Evolutionary conservation across 2,329 filamentous ascomycete genomes (phyloP).

Genomic region (Ascocoryne sarcoides): DNA sequence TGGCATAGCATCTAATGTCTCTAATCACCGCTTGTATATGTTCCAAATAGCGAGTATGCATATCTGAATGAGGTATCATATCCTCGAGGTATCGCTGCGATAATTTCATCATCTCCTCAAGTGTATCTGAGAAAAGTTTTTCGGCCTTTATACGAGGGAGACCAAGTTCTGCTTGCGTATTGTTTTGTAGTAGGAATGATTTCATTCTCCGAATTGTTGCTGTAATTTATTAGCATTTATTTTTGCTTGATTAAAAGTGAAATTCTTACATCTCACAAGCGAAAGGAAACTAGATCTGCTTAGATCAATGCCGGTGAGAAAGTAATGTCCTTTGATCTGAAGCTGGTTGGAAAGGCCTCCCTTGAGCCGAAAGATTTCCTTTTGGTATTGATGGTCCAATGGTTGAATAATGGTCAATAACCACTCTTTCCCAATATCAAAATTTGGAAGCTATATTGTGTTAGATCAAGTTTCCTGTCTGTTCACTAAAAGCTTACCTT

Average conservation of each 20-base stretch:
- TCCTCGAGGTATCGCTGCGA: slow-evolving; percentile 21
- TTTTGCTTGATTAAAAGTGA: background rate
- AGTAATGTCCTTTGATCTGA: slow-evolving; percentile 8
- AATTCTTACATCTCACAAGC: slow-evolving; percentile 8
- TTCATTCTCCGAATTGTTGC: slow-evolving; percentile 14
- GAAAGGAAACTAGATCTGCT: slow-evolving; percentile 1
- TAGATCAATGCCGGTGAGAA: slow-evolving; percentile 4
- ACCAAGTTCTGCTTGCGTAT: slow-evolving; percentile 6
- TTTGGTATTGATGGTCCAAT: slow-evolving; percentile 1
- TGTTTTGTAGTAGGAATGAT: slow-evolving; percentile 7
- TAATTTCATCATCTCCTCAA: slow-evolving; percentile 19
- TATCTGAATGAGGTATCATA: slow-evolving; percentile 10
- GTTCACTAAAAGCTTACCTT: too few species aligned
- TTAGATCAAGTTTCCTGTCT: too few species aligned
- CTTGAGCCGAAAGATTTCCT: slow-evolving; percentile 7
- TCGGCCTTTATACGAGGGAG: slow-evolving; percentile 11
- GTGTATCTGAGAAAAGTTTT: slow-evolving; percentile 13
- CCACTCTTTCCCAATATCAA: slow-evolving; percentile 44
- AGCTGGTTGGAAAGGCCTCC: slow-evolving; percentile 35
- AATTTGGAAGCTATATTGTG: slow-evolving; percentile 28
- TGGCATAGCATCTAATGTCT: slow-evolving; percentile 20
- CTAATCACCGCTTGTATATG: slow-evolving; percentile 17
- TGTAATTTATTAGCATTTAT: background rate
- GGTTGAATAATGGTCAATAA: slow-evolving; percentile 44
- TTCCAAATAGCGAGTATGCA: slow-evolving; percentile 18